Base-by-base conservation (phyloP, 2,329 filamentous ascomycete genomes). In the Colletotrichum kahawae region DNA sequence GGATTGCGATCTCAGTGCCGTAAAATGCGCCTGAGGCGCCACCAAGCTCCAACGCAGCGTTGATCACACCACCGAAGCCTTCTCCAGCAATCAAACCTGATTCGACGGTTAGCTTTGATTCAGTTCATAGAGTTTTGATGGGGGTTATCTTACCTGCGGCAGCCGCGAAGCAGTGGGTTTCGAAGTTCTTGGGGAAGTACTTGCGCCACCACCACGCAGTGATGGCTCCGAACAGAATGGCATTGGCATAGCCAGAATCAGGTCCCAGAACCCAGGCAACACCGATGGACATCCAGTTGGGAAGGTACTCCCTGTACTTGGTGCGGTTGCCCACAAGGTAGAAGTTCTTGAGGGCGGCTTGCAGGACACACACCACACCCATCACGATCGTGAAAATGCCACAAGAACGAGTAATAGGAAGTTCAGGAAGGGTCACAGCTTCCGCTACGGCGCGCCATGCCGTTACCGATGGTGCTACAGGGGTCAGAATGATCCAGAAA, bases 391-490 rank as follows among this genome's bases (percentile, higher is more conserved):
- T 83, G 81, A 92, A 92, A 80, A 90, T 90, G 29, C 86, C 89
- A 9, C 87, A 89, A 13, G 87, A 87, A 27, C 79, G 82, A 1
- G 91, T 90, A 48, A 92, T 90, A 3, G 90, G 90, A 76, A 92
- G 87, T 5, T 81, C 83, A 9, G 88, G 88, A 71, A 89, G 85
- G 2, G 90, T 92, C 56, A 92, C 90, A 21, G 91, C 91, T 62
- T 90, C 65, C 3, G 93, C 92, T 7, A 93, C 91, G 6, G 92
- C 92, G 54, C 89, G 87, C 92, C 92, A 94, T 1, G 92, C 92
- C 0, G 89, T 84, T 16, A 93, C 24, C 24, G 24, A 24, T 24
- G 24, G 29, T 29, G 5, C 7, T 29, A 29, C 27, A 4, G 27
- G 27, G 27, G 38, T 43, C 38, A 43, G 38, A 9, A n/a, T 43